phyloP scores from a whole-genome alignment of 176 grass and related monocot species.

The Secale cereale region DNA sequence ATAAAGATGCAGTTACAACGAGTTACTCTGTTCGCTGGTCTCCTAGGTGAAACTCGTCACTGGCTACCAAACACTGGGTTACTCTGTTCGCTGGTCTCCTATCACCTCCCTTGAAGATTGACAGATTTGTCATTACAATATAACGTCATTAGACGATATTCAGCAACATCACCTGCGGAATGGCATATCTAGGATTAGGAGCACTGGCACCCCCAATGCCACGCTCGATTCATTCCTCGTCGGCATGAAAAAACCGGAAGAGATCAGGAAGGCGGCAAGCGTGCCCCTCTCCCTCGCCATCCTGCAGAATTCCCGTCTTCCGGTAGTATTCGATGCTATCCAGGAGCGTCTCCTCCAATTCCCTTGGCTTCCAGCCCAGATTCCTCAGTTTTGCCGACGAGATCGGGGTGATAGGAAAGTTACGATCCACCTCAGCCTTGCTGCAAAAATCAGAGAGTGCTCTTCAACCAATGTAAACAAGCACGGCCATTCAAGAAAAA shows the following conservation, averaged over 20 bases:
- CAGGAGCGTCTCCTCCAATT: conserved; percentile 35
- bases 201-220: not conserved
- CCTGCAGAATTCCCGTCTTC: conserved; percentile 33
- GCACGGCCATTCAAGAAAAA: not conserved
- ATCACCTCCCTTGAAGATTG: not conserved
- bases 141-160: not conserved
- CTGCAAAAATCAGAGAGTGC: not conserved
- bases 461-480: not conserved
- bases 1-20: too few relatives aligned
- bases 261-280: conserved; percentile 11
- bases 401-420: not conserved
- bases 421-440: conserved; percentile 4
- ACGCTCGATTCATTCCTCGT: not conserved
- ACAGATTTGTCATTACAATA: not conserved
- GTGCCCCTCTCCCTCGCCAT: not conserved
- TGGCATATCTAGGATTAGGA: too few relatives aligned
- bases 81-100: not conserved
- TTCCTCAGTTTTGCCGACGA: conserved; percentile 34
- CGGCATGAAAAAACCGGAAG: not conserved
- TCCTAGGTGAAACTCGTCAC: too few relatives aligned
- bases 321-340: conserved; percentile 39
- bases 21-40: too few relatives aligned
- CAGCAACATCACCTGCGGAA: not conserved
- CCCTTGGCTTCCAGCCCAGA: conserved; percentile 45
- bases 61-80: not conserved